Conservation (phyloP, 1,284 basidiomycete genomes). For the Exobasidium rhododendri region DNA sequence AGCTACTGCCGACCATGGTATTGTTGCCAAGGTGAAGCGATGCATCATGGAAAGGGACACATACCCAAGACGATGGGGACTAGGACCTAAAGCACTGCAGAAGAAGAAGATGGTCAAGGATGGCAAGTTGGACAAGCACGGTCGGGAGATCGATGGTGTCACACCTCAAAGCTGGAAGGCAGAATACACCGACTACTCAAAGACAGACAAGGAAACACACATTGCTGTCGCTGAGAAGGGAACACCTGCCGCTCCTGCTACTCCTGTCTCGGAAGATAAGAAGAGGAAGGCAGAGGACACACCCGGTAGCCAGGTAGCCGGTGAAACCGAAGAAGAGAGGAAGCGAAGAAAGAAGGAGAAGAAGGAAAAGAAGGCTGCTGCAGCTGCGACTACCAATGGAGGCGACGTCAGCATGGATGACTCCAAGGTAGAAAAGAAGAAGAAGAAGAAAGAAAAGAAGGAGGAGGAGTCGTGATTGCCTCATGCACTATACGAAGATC, state of each 20-base stretch:
- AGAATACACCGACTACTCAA: conserved; percentile 85
- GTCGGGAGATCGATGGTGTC: conserved; percentile 82
- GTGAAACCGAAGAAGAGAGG: conserved; percentile 50
- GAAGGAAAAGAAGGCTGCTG: conserved; percentile 53
- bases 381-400: conserved; percentile 31
- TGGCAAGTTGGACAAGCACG: conserved; percentile 93
- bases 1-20: conserved; percentile 95
- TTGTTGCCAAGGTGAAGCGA: conserved; percentile 97
- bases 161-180: conserved; percentile 88
- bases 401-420: conserved; percentile 21
- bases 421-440: conserved; percentile 38
- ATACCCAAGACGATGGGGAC: conserved; percentile 95
- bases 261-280: conserved; percentile 23
- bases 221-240: conserved; percentile 14
- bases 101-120: conserved; percentile 82
- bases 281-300: conserved; percentile 32
- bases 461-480: conserved; percentile 21
- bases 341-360: conserved; percentile 54
- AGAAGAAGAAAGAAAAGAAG: conserved; percentile 48
- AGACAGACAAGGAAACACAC: conserved; percentile 54
- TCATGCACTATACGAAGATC: not conserved
- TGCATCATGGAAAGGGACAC: conserved; percentile 99
- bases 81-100: conserved; percentile 90
- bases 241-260: conserved; percentile 8
- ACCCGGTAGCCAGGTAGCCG: conserved; percentile 33